Evolutionary conservation across 169 alveolate genomes (phyloP), one percentile per base, ranked within the genome.

Genomic region (Plasmodium yoelii): DNA sequence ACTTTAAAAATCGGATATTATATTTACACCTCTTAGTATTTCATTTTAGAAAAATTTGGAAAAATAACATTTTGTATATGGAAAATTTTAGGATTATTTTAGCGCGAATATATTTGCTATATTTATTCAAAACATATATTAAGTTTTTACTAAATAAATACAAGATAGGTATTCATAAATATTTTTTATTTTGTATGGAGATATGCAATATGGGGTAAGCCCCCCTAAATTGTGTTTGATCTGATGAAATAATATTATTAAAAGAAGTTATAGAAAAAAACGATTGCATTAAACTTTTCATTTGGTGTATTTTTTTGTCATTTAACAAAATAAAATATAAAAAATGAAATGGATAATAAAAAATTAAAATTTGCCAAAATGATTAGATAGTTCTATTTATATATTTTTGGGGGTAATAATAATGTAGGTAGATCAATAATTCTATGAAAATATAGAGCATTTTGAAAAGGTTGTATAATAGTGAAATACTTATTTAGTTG

Each of bases 301-400:
- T 82, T 82, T 82, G 65, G 55, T 0, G 4, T 68, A 82, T 55
- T 71, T 19, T 8, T 82, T 44, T 71, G 84, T 10, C 73, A 82
- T 47, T 53, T 82, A 70, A 28, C 73, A 9, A 67, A 82, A 47
- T 55, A 53, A 56, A 18, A 34, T 49, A 63, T 72, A 5, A 24
- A 55, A 10, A 53, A 51, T 68, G 73, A 67, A 1, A 10, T 34
- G 51, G 73, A 67, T 10, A 15, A 39, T 55, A 28, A 63, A 67
- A 24, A 39, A 5, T 18, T 39, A 9, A 24, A 60, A 64, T 80
- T 67, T 80, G n/a, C 13, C 51, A 55, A 68, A 19, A 56, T n/a
- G 75, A 77, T 77, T 77, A 68, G 70, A 77, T 46, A 53, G 55
- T 24, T 63, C 75, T 18, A 77, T 77, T 64, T 77, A 57, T 77